These are phyloP conservation scores for Lasiosphaeris hirsuta DNA, from an alignment of 495 filamentous ascomycete species.

Conservation along the genomic window DNA sequence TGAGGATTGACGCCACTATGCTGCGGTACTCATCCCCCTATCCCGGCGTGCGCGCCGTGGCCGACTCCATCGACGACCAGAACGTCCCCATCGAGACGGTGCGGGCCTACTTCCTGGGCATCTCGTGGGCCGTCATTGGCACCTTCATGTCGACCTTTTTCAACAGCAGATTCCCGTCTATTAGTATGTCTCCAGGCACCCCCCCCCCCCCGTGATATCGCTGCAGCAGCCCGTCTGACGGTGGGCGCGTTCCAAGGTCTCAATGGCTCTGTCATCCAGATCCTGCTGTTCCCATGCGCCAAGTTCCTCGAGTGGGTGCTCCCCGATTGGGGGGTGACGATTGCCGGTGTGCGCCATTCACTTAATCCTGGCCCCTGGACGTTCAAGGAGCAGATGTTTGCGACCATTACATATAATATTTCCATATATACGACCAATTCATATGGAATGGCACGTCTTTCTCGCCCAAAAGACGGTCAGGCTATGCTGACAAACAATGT, in stretches of 20 bases:
- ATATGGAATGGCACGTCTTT: constrained; percentile 27
- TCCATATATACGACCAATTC: constrained; percentile 33
- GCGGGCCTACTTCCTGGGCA: constrained; percentile 41
- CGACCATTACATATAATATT: constrained; percentile 35
- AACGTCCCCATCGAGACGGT: constrained; percentile 35
- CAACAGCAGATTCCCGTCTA: constrained; percentile 37
- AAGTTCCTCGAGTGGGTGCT: constrained; percentile 29
- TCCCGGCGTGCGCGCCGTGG: constrained; percentile 45
- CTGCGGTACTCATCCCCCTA: constrained; percentile 43
- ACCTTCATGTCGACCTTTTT: constrained; percentile 40
- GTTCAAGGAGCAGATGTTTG: constrained; percentile 46
- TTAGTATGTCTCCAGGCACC: constrained; percentile 19
- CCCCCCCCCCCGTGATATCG: background rate
- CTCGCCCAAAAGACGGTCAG: background rate
- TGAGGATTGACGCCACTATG: constrained; percentile 36
- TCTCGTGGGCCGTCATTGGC: constrained; percentile 37
- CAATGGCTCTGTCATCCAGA: constrained; percentile 36
- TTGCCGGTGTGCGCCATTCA: constrained; percentile 27
- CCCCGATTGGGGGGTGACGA: constrained; percentile 30
- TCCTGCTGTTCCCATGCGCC: constrained; percentile 38
- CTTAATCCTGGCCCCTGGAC: constrained; percentile 44
- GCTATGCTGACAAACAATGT: background rate
- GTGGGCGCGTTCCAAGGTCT: constrained; percentile 11
- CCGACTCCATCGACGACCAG: constrained; percentile 32
- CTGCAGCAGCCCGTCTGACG: too few relatives aligned